These are phyloP conservation scores for Nitzschia inconspicua DNA, from an alignment of 108 stramenopile species.

Conservation along the genomic window DNA sequence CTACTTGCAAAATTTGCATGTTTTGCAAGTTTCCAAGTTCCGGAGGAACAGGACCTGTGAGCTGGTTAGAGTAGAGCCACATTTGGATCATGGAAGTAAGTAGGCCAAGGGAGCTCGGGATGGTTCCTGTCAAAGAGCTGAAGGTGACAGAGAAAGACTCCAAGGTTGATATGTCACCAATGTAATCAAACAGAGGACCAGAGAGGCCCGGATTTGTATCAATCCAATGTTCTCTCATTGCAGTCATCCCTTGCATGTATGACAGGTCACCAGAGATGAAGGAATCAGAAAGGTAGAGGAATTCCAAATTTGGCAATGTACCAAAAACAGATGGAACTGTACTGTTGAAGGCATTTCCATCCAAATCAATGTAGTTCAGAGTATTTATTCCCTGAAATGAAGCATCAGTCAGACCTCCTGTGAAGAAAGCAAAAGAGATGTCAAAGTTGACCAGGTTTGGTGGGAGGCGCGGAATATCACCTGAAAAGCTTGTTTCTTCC, in stretches of 20 bases:
- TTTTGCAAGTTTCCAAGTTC: neutral
- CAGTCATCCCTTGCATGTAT: neutral
- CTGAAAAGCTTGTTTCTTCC: constrained; percentile 10
- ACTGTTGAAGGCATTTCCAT: constrained; percentile 21
- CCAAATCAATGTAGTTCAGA: constrained; percentile 12
- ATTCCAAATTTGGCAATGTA: constrained; percentile 17
- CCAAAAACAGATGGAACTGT: constrained; percentile 20
- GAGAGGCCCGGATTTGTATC: constrained; percentile 8
- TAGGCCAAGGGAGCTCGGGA: constrained; percentile 17
- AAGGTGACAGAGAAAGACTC: constrained; percentile 11
- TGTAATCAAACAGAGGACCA: constrained; percentile 3
- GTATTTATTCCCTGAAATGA: neutral
- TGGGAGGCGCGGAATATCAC: constrained; percentile 14
- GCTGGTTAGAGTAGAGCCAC: constrained; percentile 17
- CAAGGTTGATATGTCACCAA: constrained; percentile 16
- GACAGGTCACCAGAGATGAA: constrained; percentile 1
- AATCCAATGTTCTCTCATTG: constrained; percentile 14
- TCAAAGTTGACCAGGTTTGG: constrained; percentile 2
- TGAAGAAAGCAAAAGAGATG: neutral
- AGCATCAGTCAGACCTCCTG: constrained; percentile 1
- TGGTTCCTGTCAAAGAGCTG: constrained; percentile 20
- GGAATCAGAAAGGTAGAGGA: constrained; percentile 15
- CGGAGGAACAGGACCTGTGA: constrained; percentile 17
- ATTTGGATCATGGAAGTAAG: constrained; percentile 6
- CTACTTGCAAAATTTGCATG: constrained; percentile 10